These are phyloP conservation scores for Pichia paraexigua DNA, from an alignment of 805 yeast species.

Conservation along the genomic window DNA sequence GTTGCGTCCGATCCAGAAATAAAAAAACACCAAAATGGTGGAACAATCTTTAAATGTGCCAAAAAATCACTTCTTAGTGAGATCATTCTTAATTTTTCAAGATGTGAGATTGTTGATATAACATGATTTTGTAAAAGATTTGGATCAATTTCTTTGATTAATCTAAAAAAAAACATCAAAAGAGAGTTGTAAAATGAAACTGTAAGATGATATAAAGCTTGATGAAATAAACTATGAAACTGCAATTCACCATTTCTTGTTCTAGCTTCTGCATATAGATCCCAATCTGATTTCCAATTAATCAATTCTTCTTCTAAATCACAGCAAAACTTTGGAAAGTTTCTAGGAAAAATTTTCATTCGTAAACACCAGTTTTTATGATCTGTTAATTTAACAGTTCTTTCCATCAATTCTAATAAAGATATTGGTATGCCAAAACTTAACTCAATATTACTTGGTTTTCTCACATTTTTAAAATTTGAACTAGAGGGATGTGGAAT, in stretches of 20 bases:
- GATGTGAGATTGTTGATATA: slow-evolving; percentile 27
- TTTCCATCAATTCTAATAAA: slow-evolving; percentile 38
- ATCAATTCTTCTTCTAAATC: slow-evolving; percentile 43
- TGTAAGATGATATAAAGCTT: slow-evolving; percentile 32
- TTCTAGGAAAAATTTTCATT: slow-evolving; percentile 39
- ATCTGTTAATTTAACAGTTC: slow-evolving; percentile 40
- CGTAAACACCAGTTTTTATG: slow-evolving; percentile 41
- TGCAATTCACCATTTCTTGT: slow-evolving; percentile 10
- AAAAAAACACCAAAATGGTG: slow-evolving; percentile 43
- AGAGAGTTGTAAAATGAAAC: slow-evolving; percentile 36
- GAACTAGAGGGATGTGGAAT: slow-evolving; percentile 17
- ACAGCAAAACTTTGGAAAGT: slow-evolving; percentile 48
- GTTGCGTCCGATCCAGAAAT: slow-evolving; percentile 36
- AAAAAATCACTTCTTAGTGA: slow-evolving; percentile 15
- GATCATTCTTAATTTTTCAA: slow-evolving; percentile 24
- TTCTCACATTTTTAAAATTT: not conserved
- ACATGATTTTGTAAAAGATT: slow-evolving; percentile 31
- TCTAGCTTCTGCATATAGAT: slow-evolving; percentile 24
- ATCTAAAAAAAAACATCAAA: slow-evolving; percentile 36
- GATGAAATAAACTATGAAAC: slow-evolving; percentile 34
- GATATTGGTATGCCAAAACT: slow-evolving; percentile 43
- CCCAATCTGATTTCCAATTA: slow-evolving; percentile 42
- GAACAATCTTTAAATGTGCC: slow-evolving; percentile 25
- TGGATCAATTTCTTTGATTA: slow-evolving; percentile 37
- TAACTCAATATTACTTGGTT: slow-evolving; percentile 27